Base-by-base conservation (phyloP, 192 early-diverging fungal genomes). In the Mortierella hygrophila region DNA sequence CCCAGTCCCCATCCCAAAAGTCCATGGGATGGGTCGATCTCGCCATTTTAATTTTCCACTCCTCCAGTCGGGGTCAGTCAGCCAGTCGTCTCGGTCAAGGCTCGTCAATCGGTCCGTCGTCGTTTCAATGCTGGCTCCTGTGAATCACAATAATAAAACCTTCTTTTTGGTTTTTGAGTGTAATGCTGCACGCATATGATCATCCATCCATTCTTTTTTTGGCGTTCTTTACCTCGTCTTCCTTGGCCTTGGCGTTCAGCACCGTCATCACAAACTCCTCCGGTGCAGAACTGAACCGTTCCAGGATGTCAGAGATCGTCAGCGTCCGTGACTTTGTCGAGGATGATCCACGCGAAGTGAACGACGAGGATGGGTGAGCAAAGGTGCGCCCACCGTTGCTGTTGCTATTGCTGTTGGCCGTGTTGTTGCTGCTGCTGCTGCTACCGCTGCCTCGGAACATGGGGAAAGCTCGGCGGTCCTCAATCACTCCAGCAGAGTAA, bases 171-270 rank as follows among this genome's bases (percentile, higher is more conserved):
- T n/a, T 6, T 4, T 57, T 6, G n/a, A 5, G 18, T 52, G 49
- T 16, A 29, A 29, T 65, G 57, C 35, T 2, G 60, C 60, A 26
- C 26, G 60, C 26, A 29, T 26, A 60, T 60, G 55, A 60, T 60
- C 49, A 52, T 29, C n/a, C 29, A 32, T 32, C 60, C 60, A 65
- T 40, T n/a, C 16, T 52, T 20, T 16, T 52, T 52, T 16, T 52
- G 18, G 16, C 6, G 4, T 16, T 63, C 38, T 23, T 68, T 81
- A 86, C 84, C 84, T 86, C 84, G 35, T 86, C 84, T 26, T 86
- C 84, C 57, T 86, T 86, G 23, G 84, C 84, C 55, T 86, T 86
- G 70, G 84, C 84, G 40, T 86, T 86, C 41, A 86, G 57, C 49
- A 86, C 75, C 8, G 79, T 76, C 20, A 86, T 79, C 52, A 86